Base-by-base conservation (phyloP, 441 rosid species). In the Croton setiger region DNA sequence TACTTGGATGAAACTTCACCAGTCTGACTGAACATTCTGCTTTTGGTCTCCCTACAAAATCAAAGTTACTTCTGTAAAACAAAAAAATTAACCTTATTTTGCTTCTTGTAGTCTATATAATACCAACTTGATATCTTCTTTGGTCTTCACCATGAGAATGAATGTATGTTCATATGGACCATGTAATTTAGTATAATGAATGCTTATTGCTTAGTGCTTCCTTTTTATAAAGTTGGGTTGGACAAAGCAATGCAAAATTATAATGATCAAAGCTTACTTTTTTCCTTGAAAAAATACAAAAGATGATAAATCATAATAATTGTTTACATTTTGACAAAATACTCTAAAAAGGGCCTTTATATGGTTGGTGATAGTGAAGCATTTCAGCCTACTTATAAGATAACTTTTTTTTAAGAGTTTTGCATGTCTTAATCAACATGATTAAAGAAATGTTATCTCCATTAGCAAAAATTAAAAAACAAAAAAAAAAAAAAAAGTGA, bases 1-100 rank as follows among this genome's bases (percentile, higher is more conserved):
- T 27, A 53, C 56, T 69, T 61, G 73, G 41, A 65, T 47, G 64
- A 48, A 69, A 37, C 21, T 49, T 62, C 54, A 59, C 73, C 62
- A 17, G 33, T 39, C 55, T 54, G 10, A 39, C 55, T 54, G 10
- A 39, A 23, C 57, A 23, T 56, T 70, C 72, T 69, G 80, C 79
- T 69, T 68, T 66, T 68, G 72, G 72, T 62, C 74, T 71, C 31
- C 31, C 72, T 69, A 75, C 77, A 68, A 44, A 75, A 76, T 65
- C 73, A 36, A 67, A 44, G 47, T 54, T 69, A 52, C 80, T 73
- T 57, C 72, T 81, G 83, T 81, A 83, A 74, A 83, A 69, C 66
- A 44, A 51, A 17, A 37, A 69, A 67, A 64, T 55, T 58, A 48
- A 65, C 66, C 49, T 8, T 58, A 52, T 43, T 64, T 63, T 64